Conservation (phyloP, 2,329 filamentous ascomycete genomes). For the Colletotrichum higginsianum region DNA sequence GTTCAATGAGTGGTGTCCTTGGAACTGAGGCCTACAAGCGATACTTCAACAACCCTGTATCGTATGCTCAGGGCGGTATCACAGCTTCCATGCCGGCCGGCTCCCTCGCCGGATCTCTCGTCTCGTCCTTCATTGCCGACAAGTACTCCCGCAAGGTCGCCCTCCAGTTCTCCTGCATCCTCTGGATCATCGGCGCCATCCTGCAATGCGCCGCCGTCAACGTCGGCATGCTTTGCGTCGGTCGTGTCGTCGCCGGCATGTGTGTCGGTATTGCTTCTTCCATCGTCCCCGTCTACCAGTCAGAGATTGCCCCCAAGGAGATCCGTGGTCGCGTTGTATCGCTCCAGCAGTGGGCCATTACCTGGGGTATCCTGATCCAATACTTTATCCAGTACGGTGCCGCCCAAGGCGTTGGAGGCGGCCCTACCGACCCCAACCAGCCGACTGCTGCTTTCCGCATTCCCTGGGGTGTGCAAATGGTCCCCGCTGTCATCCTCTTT, state of each 20-base stretch:
- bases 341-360: conserved; percentile 80
- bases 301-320: conserved; percentile 74
- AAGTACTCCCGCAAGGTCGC: conserved; percentile 64
- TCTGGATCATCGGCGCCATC: conserved; percentile 66
- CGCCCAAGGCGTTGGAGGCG: conserved; percentile 65
- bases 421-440: conserved; percentile 65
- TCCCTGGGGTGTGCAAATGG: conserved; percentile 73
- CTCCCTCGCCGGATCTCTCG: conserved; percentile 73
- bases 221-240: conserved; percentile 79
- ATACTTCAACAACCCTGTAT: conserved; percentile 76
- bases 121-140: conserved; percentile 67
- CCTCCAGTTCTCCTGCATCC: conserved; percentile 63
- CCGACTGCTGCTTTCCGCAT: conserved; percentile 70
- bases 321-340: conserved; percentile 71
- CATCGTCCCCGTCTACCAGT: conserved; percentile 79
- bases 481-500: conserved; percentile 68
- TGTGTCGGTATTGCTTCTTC: conserved; percentile 83
- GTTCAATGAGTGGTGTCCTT: conserved; percentile 79
- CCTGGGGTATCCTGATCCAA: conserved; percentile 78
- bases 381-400: conserved; percentile 78
- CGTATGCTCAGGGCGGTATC: conserved; percentile 77
- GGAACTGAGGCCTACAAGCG: conserved; percentile 78
- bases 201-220: conserved; percentile 76
- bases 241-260: conserved; percentile 79
- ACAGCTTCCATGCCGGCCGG: conserved; percentile 82